Evolutionary conservation across 192 early-diverging fungal genomes (phyloP), one percentile per base, ranked within the genome.

Genomic region (Pilobolus umbonatus): DNA sequence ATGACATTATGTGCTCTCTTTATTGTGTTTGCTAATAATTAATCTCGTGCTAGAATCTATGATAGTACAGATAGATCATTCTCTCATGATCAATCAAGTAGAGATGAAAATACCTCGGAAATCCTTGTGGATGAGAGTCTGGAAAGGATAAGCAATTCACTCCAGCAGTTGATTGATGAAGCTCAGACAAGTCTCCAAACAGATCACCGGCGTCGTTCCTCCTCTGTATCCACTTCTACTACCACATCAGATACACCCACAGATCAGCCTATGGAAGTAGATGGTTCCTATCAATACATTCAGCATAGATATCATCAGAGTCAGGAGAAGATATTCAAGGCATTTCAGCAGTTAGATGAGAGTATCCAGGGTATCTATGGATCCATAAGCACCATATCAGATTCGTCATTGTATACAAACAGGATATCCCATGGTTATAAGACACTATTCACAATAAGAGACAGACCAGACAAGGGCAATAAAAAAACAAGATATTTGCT

Each of bases 91-190:
- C n/a, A n/a, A n/a, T n/a, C n/a, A n/a, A n/a, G n/a, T n/a, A n/a
- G n/a, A n/a, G n/a, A n/a, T n/a, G n/a, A n/a, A n/a, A n/a, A n/a
- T n/a, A n/a, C n/a, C n/a, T n/a, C 51, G 24, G 51, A 53, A 21
- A 35, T 21, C 19, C 36, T 32, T 4, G 14, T 53, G 9, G 36
- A 38, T 22, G 51, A 53, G 22, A 32, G 51, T 6, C 31, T 53
- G 3, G 51, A 53, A 35, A 32, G 51, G 12, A 53, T 53, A 12
- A 32, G 32, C 9, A 22, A 22, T 2, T 31, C 51, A 34, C 32
- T 53, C 19, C 51, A 53, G 36, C 51, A 53, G 21, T 21, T 53
- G 51, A 53, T 53, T 24, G 51, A 53, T 32, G 51, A 36, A 35
- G 51, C 51, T 5, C 30, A 53, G 36, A 32, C 30, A 14, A 53